Evolutionary conservation across 257 asterid species (phyloP), one percentile per base, ranked within the genome.

Genomic region (Fraxinus excelsior): DNA sequence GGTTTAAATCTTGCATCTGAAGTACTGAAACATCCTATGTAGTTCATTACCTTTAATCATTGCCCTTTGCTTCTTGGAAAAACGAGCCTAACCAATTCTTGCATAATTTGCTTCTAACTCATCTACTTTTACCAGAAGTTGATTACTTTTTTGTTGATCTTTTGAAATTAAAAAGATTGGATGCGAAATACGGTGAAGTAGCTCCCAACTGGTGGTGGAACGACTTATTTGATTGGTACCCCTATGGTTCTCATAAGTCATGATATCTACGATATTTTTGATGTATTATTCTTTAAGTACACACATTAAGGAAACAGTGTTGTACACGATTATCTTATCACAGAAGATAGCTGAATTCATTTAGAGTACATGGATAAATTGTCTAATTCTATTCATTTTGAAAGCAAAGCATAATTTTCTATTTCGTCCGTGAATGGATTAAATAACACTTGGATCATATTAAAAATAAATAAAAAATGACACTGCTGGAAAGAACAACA

Each of bases 1-100:
- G 21, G 62, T 66, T 75, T 19, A 77, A 73, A 38, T 38, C 44
- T 38, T 38, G 44, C 7, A 73, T 85, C 80, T 31, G 80, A 80
- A 67, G 82, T 78, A 75, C 83, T 78, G 23, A 38, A 78, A 72
- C 12, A 10, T 26, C 68, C 68, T 25, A 10, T 23, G 32, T 23
- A 1, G 25, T 60, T 21, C 18, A 56, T 58, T 14, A 21, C 13
- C 31, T 58, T 82, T 62, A 82, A 82, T 58, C 70, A 75, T 72
- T 32, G 21, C 16, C 29, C 14, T 25, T 74, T 38, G n/a, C 28
- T 29, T 31, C 37, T 37, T 66, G 46, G 25, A 31, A 38, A 74
- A 53, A 40, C 14, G 25, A 19, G 42, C n/a, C n/a, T 51, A 32
- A 31, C 12, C 38, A 75, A 40, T 0, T 53, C 26, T 19, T 19